A percentile compares a stretch with the other conserved stretches of the same genome.
phyloP scores from a whole-genome alignment of 1,284 basidiomycete genomes.

The Rhodofomes roseus region DNA sequence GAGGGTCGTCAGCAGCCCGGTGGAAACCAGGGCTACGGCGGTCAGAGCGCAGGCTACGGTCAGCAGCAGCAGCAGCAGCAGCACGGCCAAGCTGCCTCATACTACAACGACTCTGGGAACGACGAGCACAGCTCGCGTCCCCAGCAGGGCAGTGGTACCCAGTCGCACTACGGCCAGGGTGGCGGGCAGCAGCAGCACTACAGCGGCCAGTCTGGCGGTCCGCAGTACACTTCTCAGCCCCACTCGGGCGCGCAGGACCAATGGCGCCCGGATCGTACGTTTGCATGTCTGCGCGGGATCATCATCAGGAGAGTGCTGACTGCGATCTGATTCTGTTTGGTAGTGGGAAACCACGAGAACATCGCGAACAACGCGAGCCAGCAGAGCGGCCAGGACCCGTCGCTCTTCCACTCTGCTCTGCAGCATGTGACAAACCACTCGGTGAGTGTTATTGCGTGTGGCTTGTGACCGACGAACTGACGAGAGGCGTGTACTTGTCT shows the following conservation, averaged over 20 bases:
- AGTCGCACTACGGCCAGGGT: background rate
- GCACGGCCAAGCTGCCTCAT: background rate
- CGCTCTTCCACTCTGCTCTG: conserved; percentile 50
- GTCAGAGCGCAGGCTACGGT: background rate
- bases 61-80: background rate
- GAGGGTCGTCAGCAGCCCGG: conserved; percentile 1
- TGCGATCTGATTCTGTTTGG: background rate
- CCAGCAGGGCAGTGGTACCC: background rate
- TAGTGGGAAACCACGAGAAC: conserved; percentile 56
- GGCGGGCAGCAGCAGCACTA: background rate
- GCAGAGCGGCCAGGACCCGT: conserved; percentile 48
- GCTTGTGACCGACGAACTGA: too few species aligned
- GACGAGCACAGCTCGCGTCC: background rate
- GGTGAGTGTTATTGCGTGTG: conserved; percentile 21
- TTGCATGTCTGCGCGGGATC: background rate
- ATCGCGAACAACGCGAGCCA: conserved; percentile 47
- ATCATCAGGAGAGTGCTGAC: background rate
- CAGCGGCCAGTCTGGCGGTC: conserved; percentile 46
- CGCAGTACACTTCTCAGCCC: conserved; percentile 54
- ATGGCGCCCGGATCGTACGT: conserved; percentile 32
- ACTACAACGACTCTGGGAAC: background rate
- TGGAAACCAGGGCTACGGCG: background rate
- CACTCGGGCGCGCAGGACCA: conserved; percentile 17
- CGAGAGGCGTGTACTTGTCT: background rate
- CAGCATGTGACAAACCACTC: conserved; percentile 48